Evolutionary conservation across 352 stramenopile species (phyloP), one percentile per base, ranked within the genome.

Genomic region (Achlya hypogyna): DNA sequence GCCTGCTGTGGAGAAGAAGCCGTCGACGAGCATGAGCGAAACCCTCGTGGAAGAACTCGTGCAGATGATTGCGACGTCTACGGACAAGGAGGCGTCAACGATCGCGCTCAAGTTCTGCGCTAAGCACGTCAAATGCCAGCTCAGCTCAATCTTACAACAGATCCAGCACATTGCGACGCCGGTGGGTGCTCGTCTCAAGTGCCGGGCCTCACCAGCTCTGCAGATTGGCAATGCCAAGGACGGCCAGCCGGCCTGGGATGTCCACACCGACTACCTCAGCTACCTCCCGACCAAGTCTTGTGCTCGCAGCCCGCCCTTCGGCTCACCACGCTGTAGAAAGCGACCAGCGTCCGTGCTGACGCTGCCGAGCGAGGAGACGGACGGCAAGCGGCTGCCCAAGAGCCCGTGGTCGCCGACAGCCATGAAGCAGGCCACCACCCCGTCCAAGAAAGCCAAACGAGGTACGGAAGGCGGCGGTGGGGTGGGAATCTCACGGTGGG

Each of bases 61-160:
- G 2, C 63, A 75, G 8, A 93, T 93, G 62, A 54, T 95, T 34
- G 49, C 81, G 10, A 63, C 68, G 18, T 71, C 76, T 14, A 87
- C 80, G 1, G 84, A 71, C 56, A 79, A 78, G 72, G 82, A 88
- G 63, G 77, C 80, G 9, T 82, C 82, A 0, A 90, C 87, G 62
- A 75, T 87, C 35, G 80, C 82, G 3, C 69, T 90, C 25, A 78
- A 88, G 56, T 90, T 90, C 27, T 84, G 78, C 29, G 79, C 81
- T 0, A 72, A 74, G 43, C 59, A 66, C 35, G 78, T 88, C 23
- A 72, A 79, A 28, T 63, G 65, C 29, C 65, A 66, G 34, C 42
- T 65, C 20, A 56, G 38, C 12, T 87, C 87, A 32, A 79, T 89
- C 28, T 69, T 89, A n/a, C 82, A 86, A 72, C 80, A 79, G 51